Conservation (phyloP, 345 rosid species). For the Citrus hindsii region DNA sequence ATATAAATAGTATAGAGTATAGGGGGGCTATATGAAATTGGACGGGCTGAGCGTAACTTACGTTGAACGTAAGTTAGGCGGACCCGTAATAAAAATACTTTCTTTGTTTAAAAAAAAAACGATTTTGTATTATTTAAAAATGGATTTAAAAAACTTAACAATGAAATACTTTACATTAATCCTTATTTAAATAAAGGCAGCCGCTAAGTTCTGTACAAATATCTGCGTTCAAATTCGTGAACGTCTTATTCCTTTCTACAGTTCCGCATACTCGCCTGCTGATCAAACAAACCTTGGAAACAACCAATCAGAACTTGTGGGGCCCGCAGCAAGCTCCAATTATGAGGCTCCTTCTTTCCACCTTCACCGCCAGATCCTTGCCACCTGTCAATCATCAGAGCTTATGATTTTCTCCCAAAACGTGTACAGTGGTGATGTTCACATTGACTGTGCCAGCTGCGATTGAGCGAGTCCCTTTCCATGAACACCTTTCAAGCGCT, state of each 20-base stretch:
- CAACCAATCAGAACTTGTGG: not conserved
- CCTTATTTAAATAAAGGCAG: too few relatives aligned
- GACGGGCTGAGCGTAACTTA: too few relatives aligned
- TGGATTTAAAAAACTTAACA: too few relatives aligned
- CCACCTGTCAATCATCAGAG: not conserved
- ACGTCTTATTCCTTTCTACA: not conserved
- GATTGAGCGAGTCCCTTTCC: not conserved
- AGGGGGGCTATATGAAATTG: too few relatives aligned
- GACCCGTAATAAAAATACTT: too few relatives aligned
- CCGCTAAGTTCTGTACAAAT: too few relatives aligned
- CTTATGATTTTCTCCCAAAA: not conserved
- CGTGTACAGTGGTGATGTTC: slow-evolving; percentile 2
- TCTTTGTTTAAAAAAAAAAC: too few relatives aligned
- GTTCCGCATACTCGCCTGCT: not conserved
- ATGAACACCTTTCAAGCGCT: not conserved
- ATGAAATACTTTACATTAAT: too few relatives aligned
- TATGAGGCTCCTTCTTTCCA: not conserved
- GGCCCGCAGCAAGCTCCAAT: not conserved
- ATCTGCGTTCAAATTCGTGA: not conserved
- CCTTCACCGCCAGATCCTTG: slow-evolving; percentile 7
- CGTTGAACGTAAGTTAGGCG: too few relatives aligned
- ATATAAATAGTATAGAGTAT: too few relatives aligned
- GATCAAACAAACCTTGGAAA: not conserved
- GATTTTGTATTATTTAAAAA: too few relatives aligned
- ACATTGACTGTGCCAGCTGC: slow-evolving; percentile 9